Evolutionary conservation across 1,284 basidiomycete genomes (phyloP).

Genomic region (Pseudozyma sp.): DNA sequence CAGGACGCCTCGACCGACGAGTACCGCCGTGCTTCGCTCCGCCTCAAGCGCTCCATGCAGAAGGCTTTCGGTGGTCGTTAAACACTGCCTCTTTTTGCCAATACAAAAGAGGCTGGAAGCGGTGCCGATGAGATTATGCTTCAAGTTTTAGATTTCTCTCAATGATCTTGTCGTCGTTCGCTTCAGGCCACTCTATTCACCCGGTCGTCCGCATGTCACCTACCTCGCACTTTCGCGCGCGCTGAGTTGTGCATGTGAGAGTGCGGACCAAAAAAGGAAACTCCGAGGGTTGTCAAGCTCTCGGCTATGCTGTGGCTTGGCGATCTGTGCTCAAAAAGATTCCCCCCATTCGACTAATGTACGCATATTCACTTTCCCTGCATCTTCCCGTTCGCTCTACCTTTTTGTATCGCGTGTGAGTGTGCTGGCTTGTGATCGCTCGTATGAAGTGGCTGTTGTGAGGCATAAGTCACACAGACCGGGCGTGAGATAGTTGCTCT

Average conservation of each 20-base stretch:
- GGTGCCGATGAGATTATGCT: conserved; percentile 12
- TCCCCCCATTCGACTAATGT: conserved; percentile 44
- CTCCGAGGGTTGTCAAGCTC: conserved; percentile 28
- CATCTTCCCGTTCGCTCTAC: conserved; percentile 38
- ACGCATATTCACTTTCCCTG: conserved; percentile 48
- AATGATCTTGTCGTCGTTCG: conserved; percentile 1
- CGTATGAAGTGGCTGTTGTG: no score
- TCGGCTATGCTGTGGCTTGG: conserved; percentile 7
- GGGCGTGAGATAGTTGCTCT: no score
- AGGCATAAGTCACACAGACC: no score
- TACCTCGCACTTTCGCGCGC: conserved; percentile 1
- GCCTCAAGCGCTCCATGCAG: conserved; percentile 67
- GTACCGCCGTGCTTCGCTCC: conserved; percentile 66
- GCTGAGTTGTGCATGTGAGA: conserved; percentile 1
- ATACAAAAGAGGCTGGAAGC: conserved; percentile 1
- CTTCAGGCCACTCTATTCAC: conserved; percentile 1
- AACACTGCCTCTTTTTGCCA: conserved; percentile 11
- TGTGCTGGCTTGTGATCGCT: not conserved
- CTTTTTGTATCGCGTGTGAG: conserved; percentile 4
- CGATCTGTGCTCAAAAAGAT: conserved; percentile 43
- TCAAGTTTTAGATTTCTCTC: conserved; percentile 6
- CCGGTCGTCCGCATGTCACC: conserved; percentile 18
- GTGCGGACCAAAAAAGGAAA: conserved; percentile 28
- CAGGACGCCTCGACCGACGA: conserved; percentile 67
- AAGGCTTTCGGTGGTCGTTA: conserved; percentile 67